Percentiles rank a stretch among this genome's conserved stretches.
Conservation (phyloP, 768 basidiomycete species). For the Infundibulicybe gibba region DNA sequence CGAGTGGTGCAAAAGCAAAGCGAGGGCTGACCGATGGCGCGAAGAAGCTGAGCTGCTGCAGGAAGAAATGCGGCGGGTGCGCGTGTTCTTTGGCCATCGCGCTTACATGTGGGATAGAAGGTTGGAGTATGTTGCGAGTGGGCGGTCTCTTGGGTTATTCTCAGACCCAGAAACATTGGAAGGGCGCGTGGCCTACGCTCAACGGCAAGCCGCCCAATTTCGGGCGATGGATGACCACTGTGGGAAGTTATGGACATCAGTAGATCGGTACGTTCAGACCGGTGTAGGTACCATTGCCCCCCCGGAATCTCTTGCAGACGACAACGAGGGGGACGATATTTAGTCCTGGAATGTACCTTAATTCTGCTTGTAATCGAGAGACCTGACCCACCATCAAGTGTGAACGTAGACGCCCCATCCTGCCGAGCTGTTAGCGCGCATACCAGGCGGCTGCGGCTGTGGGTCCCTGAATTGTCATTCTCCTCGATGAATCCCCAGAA, state of each 20-base stretch:
- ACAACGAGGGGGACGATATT: too few species aligned
- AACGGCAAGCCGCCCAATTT: neutral
- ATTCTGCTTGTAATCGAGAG: too few species aligned
- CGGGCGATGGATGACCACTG: neutral
- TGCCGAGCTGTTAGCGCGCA: too few species aligned
- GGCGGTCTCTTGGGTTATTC: too few species aligned
- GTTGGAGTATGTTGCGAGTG: neutral
- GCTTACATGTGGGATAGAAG: neutral
- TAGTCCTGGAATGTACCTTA: too few species aligned
- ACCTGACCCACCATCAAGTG: too few species aligned
- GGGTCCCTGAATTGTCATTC: too few species aligned
- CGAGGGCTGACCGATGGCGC: constrained; percentile 1
- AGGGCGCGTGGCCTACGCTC: neutral
- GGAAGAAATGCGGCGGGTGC: constrained; percentile 7
- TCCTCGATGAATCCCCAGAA: too few species aligned
- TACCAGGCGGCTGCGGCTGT: too few species aligned
- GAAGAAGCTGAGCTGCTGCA: constrained; percentile 6
- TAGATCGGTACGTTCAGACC: neutral
- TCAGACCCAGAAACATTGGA: neutral
- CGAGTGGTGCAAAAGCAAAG: constrained; percentile 3
- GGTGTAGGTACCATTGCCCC: neutral
- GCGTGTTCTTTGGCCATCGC: constrained; percentile 4
- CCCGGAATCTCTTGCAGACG: neutral
- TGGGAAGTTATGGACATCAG: neutral
- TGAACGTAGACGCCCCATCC: too few species aligned